Base-by-base conservation (phyloP, 192 early-diverging fungal genomes). In the Diversispora eburnea region DNA sequence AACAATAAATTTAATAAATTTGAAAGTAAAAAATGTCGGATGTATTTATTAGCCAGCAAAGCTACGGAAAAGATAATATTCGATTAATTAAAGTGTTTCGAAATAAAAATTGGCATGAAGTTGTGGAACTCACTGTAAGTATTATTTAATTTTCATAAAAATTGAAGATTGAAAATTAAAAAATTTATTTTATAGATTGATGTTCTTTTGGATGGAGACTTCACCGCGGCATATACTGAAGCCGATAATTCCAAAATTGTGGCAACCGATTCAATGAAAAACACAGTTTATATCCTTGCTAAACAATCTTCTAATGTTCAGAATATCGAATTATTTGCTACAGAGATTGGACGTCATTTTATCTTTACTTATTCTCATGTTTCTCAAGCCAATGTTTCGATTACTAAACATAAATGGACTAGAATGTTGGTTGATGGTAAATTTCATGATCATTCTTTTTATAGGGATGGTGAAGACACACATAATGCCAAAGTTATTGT, bases 221-320 rank as follows among this genome's bases (percentile, higher is more conserved):
- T 90, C 75, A 85, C 83, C 70, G 79, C 86, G 42, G 86, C 88
- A 43, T 93, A 91, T 77, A 91, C 91, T 72, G 84, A 89, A 80
- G 91, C 87, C 70, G 89, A 90, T 74, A 93, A 93, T 84, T 86
- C 84, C 78, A 81, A 85, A 66, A 84, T 93, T 20, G 86, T 93
- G 15, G 86, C 91, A 7, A 93, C 91, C 22, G 91, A 93, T 75
- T 88, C 89, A 22, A 83, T 87, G 74, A 93, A 93, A 85, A 93
- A 93, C 82, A 91, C 88, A 33, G 81, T 91, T 74, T 91, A 90
- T 79, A 80, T 88, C 59, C 74, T 92, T 67, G 92, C 91, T 81
- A 92, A 93, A 78, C 81, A 83, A 10, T 84, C 86, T 55, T 78
- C 83, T 43, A 85, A 84, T 63, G 88, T 92, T 74, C 84, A 91